A percentile compares a stretch with the other conserved stretches of the same genome.
These are phyloP conservation scores for Kwoniella newhampshirensis DNA, from an alignment of 768 basidiomycete genomes.

Conservation along the genomic window DNA sequence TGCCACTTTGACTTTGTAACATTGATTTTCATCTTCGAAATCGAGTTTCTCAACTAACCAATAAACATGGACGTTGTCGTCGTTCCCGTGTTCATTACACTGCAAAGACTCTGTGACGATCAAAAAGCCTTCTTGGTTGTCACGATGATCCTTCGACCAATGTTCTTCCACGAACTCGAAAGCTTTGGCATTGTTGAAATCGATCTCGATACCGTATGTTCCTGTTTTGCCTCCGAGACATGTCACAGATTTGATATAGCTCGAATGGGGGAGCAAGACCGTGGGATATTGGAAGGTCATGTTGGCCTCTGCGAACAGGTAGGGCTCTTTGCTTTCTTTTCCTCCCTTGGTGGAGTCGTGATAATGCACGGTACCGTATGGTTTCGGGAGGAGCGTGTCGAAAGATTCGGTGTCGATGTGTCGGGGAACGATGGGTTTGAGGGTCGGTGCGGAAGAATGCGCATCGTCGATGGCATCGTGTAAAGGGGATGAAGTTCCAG, in stretches of 20 bases:
- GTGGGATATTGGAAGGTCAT: constrained; percentile 16
- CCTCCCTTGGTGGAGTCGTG: too few species aligned
- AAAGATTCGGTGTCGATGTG: too few species aligned
- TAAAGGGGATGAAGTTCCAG: too few species aligned
- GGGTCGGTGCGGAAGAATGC: too few species aligned
- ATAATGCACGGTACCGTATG: neutral
- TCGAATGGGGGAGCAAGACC: constrained; percentile 14
- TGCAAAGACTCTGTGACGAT: constrained; percentile 13
- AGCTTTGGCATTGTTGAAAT: constrained; percentile 1
- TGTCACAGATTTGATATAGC: constrained; percentile 2
- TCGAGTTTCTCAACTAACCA: constrained; percentile 14
- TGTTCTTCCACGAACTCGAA: constrained; percentile 1
- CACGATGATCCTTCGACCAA: neutral
- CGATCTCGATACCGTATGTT: constrained; percentile 8
- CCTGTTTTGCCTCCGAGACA: constrained; percentile 3
- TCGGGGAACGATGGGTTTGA: too few species aligned
- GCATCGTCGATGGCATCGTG: too few species aligned
- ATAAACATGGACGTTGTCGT: constrained; percentile 11
- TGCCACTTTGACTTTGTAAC: neutral
- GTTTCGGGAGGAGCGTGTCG: neutral
- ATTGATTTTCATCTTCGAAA: neutral
- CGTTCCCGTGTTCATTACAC: constrained; percentile 1
- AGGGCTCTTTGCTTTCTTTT: neutral
- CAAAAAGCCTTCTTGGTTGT: neutral
- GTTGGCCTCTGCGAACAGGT: constrained; percentile 19